Conservation (phyloP, 371 early-diverging fungal genomes). For the Mortierella sp. region DNA sequence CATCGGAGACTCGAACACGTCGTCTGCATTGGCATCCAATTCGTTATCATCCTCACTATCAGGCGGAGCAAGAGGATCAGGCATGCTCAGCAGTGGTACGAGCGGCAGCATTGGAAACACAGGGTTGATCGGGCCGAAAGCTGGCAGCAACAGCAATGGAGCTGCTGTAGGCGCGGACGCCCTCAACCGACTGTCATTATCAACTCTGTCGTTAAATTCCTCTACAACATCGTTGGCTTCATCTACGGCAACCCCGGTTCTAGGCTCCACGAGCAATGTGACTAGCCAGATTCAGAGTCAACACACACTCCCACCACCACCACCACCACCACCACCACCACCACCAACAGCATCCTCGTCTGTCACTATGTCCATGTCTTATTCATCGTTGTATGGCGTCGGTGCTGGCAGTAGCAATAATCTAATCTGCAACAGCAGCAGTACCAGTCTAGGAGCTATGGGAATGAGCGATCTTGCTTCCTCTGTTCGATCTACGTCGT, state of each 20-base stretch:
- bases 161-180: conserved; percentile 3
- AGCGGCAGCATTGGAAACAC: not conserved
- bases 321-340: conserved; percentile 3
- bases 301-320: not conserved
- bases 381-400: not conserved
- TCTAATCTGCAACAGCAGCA: conserved; percentile 8
- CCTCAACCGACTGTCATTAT: conserved; percentile 16
- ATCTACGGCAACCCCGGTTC: conserved; percentile 5
- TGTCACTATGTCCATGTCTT: conserved; percentile 1
- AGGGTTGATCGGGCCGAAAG: not conserved
- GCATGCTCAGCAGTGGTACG: not conserved
- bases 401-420: not conserved
- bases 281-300: conserved; percentile 14
- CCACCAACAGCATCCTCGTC: conserved; percentile 9
- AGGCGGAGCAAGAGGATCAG: conserved; percentile 16
- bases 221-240: conserved; percentile 7
- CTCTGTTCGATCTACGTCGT: conserved; percentile 34
- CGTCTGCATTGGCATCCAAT: not conserved
- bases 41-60: conserved; percentile 3
- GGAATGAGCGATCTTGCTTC: conserved; percentile 22
- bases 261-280: not conserved
- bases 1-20: conserved; percentile 30
- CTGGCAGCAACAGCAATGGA: conserved; percentile 3
- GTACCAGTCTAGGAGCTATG: not conserved
- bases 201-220: conserved; percentile 16